These are phyloP conservation scores for Kwoniella shandongensis DNA, from an alignment of 768 basidiomycete genomes.

Conservation along the genomic window DNA sequence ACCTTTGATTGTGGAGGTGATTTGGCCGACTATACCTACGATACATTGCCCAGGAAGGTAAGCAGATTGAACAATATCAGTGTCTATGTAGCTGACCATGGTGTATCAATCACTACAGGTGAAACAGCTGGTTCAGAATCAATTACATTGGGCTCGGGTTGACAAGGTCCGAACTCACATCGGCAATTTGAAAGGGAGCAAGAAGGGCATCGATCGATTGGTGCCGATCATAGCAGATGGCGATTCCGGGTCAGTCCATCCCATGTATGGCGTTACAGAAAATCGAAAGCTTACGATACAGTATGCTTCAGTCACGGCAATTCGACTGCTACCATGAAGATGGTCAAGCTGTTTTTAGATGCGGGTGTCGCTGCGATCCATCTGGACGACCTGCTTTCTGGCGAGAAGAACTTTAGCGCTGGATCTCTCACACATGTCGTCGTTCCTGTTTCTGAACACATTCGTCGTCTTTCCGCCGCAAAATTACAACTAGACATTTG, in stretches of 20 bases:
- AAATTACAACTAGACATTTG: conserved; percentile 90
- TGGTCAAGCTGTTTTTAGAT: conserved; percentile 91
- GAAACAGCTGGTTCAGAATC: no score
- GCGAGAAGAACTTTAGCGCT: no score
- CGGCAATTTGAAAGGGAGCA: no score
- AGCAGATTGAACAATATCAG: conserved; percentile 55
- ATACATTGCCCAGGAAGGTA: conserved; percentile 93
- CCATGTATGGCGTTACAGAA: no score
- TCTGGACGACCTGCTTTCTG: conserved; percentile 83
- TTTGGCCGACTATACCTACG: conserved; percentile 90
- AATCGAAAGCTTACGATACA: no score
- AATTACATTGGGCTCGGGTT: no score
- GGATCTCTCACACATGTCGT: no score
- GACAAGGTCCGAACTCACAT: no score
- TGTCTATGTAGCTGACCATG: no score
- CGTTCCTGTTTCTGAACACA: conserved; percentile 82
- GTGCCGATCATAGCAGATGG: conserved; percentile 92
- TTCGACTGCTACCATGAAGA: conserved; percentile 85
- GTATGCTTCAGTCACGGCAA: no score
- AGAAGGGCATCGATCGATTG: not conserved
- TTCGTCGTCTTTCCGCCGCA: conserved; percentile 77
- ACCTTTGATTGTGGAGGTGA: no score
- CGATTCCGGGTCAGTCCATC: conserved; percentile 89
- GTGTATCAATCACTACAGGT: conserved; percentile 84
- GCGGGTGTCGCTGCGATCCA: conserved; percentile 90